Conservation (phyloP, 2,329 filamentous ascomycete genomes). For the Penicillium paneum region DNA sequence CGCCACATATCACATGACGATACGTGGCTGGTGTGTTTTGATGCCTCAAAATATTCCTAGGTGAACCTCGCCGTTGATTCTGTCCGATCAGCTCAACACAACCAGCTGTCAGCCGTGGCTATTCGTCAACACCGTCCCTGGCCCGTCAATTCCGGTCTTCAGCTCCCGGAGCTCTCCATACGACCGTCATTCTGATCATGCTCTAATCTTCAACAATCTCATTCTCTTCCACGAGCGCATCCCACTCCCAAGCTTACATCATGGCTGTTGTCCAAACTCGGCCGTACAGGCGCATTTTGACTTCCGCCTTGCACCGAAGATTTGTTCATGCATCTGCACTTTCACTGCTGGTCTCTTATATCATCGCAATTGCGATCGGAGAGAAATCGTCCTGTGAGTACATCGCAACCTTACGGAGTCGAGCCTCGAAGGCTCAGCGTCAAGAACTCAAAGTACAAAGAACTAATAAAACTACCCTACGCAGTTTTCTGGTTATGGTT, state of each 20-base stretch:
- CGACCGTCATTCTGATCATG: constrained; percentile 21
- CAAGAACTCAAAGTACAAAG: not conserved
- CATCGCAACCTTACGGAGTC: not conserved
- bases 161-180: constrained; percentile 12
- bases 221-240: constrained; percentile 25
- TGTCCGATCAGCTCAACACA: constrained; percentile 11
- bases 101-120: constrained; percentile 4
- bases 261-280: constrained; percentile 42
- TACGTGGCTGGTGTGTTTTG: constrained; percentile 33
- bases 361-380: constrained; percentile 67
- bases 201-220: constrained; percentile 17
- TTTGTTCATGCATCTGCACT: constrained; percentile 75
- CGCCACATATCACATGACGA: constrained; percentile 27
- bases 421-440: not conserved
- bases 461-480: not conserved
- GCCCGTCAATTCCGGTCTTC: not conserved
- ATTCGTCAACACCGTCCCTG: constrained; percentile 6
- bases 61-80: constrained; percentile 10
- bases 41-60: constrained; percentile 33
- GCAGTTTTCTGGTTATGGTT: constrained; percentile 86
- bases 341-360: constrained; percentile 68
- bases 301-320: constrained; percentile 79
- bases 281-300: constrained; percentile 82
- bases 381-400: constrained; percentile 66
- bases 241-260: constrained; percentile 25